Evolutionary conservation across 225 moss, liverwort and hornwort species (phyloP).

Genomic region (Sphagnum tenellum): DNA sequence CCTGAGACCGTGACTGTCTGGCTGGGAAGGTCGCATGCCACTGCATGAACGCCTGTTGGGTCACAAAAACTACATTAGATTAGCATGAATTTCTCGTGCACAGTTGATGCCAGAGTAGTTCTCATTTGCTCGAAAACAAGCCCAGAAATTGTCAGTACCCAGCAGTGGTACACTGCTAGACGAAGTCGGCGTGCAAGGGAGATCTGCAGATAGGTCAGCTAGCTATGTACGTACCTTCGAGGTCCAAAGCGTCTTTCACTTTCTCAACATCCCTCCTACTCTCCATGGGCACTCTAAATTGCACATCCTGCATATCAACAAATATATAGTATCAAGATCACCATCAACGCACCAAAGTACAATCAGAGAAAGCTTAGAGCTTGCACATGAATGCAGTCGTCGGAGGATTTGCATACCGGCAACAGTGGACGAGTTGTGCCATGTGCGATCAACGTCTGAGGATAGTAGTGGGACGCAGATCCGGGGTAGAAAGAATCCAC

Average conservation of each 20-base stretch:
- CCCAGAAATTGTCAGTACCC: too few species aligned
- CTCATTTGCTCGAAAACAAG: neutral
- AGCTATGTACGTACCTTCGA: constrained; percentile 11
- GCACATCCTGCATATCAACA: constrained; percentile 22
- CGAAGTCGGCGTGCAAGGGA: too few species aligned
- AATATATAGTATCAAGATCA: neutral
- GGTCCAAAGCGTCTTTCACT: constrained; percentile 34
- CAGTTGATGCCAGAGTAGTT: too few species aligned
- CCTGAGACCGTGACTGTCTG: constrained; percentile 44
- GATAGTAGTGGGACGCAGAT: neutral
- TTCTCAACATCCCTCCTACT: constrained; percentile 36
- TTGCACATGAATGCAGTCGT: too few species aligned
- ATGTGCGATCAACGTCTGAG: constrained; percentile 1
- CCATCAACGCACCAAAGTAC: neutral
- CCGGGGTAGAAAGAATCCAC: neutral
- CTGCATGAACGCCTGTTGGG: constrained; percentile 30
- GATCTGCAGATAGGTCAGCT: too few species aligned
- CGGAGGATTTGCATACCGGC: constrained; percentile 11
- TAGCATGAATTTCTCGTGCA: too few species aligned
- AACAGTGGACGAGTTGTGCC: constrained; percentile 13
- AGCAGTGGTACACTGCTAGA: too few species aligned
- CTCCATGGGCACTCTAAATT: constrained; percentile 40
- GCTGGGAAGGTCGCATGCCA: constrained; percentile 18
- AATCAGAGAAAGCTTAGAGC: neutral
- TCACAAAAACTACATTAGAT: too few species aligned